These are phyloP conservation scores for Ajuga chamaepitys DNA, from an alignment of 257 asterid genomes.

Conservation along the genomic window DNA sequence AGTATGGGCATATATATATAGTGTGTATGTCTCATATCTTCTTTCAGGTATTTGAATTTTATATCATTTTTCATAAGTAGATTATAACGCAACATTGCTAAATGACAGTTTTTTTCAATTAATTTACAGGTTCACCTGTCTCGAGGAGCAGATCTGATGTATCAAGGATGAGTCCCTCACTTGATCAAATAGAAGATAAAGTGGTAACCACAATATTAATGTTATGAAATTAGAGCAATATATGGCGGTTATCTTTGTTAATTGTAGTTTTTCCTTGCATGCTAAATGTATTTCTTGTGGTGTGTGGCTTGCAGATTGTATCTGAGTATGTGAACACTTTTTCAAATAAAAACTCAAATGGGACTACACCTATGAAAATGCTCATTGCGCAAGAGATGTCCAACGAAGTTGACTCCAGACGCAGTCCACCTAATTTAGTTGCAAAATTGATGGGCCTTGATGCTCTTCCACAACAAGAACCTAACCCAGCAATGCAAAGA, in stretches of 20 bases:
- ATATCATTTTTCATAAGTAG: slow-evolving; percentile 2
- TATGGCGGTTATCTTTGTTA: not conserved
- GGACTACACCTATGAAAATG: slow-evolving; percentile 73
- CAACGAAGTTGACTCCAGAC: slow-evolving; percentile 50
- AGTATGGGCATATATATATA: no score
- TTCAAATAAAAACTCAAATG: slow-evolving; percentile 45
- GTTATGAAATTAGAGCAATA: slow-evolving; percentile 12
- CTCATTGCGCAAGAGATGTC: slow-evolving; percentile 95
- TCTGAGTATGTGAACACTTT: slow-evolving; percentile 39
- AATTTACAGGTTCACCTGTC: slow-evolving; percentile 54
- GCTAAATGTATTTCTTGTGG: slow-evolving; percentile 9
- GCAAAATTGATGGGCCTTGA: slow-evolving; percentile 99
- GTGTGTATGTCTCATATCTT: not conserved
- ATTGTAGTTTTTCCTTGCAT: slow-evolving; percentile 11
- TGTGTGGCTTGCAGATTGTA: slow-evolving; percentile 45
- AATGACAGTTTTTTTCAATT: slow-evolving; percentile 15
- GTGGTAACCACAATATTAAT: slow-evolving; percentile 33
- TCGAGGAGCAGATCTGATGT: slow-evolving; percentile 73
- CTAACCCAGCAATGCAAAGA: slow-evolving; percentile 40
- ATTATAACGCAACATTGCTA: not conserved
- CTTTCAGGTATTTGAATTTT: not conserved
- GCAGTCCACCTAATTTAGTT: slow-evolving; percentile 72
- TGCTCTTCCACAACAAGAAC: slow-evolving; percentile 62
- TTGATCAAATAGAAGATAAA: slow-evolving; percentile 55
- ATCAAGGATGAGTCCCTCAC: slow-evolving; percentile 43